Conservation (phyloP, 1,139 yeast genomes). For the Scheffersomyces cryptocercus region DNA sequence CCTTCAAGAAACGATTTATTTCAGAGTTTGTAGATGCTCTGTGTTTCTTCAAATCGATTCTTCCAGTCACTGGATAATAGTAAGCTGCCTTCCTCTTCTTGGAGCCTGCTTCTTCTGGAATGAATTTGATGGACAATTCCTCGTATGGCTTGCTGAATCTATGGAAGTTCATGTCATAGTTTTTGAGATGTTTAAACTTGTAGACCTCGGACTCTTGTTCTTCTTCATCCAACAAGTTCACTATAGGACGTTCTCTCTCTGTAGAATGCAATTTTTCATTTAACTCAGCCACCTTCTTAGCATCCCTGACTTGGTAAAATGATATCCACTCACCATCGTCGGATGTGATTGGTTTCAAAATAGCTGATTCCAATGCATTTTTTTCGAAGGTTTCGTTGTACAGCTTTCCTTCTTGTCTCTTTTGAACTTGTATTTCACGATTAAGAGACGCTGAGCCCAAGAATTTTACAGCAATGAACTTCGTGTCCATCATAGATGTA, state of each 20-base stretch:
- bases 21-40: constrained; percentile 55
- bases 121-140: constrained; percentile 45
- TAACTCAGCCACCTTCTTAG: constrained; percentile 26
- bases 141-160: constrained; percentile 46
- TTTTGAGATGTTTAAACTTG: constrained; percentile 67
- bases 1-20: constrained; percentile 51
- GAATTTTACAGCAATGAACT: constrained; percentile 69
- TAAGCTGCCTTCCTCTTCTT: constrained; percentile 61
- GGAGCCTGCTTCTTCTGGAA: constrained; percentile 58
- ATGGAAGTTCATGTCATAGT: constrained; percentile 74
- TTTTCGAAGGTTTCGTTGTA: constrained; percentile 43
- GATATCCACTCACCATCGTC: constrained; percentile 85
- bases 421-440: constrained; percentile 36
- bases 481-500: constrained; percentile 81
- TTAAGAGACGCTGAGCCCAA: constrained; percentile 74
- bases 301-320: constrained; percentile 49
- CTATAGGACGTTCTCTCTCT: constrained; percentile 48
- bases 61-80: constrained; percentile 78
- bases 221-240: constrained; percentile 40
- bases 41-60: constrained; percentile 80
- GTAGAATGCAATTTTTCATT: constrained; percentile 52
- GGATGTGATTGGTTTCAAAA: constrained; percentile 74
- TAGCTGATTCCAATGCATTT: constrained; percentile 57
- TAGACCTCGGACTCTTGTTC: constrained; percentile 40
- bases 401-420: constrained; percentile 37